Evolutionary conservation across 2,329 filamentous ascomycete species (phyloP).

Genomic region (Ramularia endophylla): DNA sequence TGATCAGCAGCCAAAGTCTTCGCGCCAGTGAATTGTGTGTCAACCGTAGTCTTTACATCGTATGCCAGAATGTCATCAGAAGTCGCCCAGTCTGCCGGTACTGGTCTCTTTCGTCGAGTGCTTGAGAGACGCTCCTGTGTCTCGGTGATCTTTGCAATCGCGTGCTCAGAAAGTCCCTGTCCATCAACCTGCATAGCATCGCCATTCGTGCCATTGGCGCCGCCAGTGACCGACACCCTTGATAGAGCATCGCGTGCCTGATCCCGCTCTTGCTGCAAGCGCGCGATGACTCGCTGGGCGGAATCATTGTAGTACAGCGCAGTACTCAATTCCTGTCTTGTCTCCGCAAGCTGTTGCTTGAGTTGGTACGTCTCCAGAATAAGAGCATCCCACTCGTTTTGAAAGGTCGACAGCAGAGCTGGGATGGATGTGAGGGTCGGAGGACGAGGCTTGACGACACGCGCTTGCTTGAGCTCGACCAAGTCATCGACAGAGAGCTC

Average conservation of each 20-base stretch:
- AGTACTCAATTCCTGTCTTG: constrained; percentile 86
- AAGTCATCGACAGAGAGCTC: constrained; percentile 79
- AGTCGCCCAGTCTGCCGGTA: constrained; percentile 80
- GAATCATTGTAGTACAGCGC: constrained; percentile 97
- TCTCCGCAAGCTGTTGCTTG: constrained; percentile 82
- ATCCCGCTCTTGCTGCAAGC: constrained; percentile 83
- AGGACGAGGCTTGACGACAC: constrained; percentile 80
- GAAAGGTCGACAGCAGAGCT: constrained; percentile 86
- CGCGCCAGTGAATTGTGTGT: constrained; percentile 55
- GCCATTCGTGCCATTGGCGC: constrained; percentile 44
- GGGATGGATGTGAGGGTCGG: constrained; percentile 95
- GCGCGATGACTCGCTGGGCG: constrained; percentile 88
- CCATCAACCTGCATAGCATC: constrained; percentile 93
- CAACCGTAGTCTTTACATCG: constrained; percentile 47
- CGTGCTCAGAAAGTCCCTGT: constrained; percentile 64
- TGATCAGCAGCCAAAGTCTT: constrained; percentile 53
- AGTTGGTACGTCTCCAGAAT: constrained; percentile 88
- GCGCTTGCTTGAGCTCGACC: constrained; percentile 75
- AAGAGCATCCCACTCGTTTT: constrained; percentile 96
- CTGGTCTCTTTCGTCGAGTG: constrained; percentile 79
- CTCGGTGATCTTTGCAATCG: constrained; percentile 69
- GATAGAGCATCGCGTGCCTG: constrained; percentile 86
- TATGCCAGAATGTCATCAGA: constrained; percentile 62
- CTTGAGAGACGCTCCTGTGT: constrained; percentile 80
- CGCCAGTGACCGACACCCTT: constrained; percentile 66